Conservation (phyloP, 148 eudicot genomes). For the Chenopodium album region DNA sequence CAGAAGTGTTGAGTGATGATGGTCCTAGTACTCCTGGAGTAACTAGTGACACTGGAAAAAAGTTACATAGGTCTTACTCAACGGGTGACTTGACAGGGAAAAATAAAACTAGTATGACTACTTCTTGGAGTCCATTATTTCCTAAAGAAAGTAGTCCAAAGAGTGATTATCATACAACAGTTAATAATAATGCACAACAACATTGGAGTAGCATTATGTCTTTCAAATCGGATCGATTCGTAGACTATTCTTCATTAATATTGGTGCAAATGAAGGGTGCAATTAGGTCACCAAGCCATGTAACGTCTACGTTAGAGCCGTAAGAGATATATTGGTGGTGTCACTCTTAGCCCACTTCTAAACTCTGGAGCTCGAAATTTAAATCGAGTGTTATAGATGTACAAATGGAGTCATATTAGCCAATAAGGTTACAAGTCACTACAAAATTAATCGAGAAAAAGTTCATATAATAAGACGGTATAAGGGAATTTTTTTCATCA, state of each 20-base stretch:
- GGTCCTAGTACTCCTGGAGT: too few species aligned
- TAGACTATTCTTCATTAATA: conserved; percentile 16
- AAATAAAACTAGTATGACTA: not conserved
- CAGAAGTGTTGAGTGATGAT: not conserved
- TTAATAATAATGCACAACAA: not conserved
- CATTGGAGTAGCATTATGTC: conserved; percentile 6
- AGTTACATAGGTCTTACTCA: conserved; percentile 21
- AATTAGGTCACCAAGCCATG: not conserved
- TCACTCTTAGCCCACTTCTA: not conserved
- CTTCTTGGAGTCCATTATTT: not conserved
- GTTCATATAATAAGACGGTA: not conserved
- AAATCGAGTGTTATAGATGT: not conserved
- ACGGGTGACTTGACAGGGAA: conserved; percentile 17
- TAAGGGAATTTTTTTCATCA: not conserved
- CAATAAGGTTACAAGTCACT: not conserved
- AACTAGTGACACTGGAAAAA: not conserved
- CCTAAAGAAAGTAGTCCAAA: not conserved
- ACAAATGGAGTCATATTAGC: not conserved
- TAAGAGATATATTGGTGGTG: not conserved
- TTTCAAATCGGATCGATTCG: conserved; percentile 8
- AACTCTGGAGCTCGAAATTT: not conserved
- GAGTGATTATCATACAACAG: not conserved
- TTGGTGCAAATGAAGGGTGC: not conserved
- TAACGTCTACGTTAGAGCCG: not conserved
- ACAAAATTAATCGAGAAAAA: not conserved